Percentiles rank a stretch among this genome's conserved stretches.
phyloP scores from a whole-genome alignment of 1,139 yeast genomes.

The Suhomyces maxii region DNA sequence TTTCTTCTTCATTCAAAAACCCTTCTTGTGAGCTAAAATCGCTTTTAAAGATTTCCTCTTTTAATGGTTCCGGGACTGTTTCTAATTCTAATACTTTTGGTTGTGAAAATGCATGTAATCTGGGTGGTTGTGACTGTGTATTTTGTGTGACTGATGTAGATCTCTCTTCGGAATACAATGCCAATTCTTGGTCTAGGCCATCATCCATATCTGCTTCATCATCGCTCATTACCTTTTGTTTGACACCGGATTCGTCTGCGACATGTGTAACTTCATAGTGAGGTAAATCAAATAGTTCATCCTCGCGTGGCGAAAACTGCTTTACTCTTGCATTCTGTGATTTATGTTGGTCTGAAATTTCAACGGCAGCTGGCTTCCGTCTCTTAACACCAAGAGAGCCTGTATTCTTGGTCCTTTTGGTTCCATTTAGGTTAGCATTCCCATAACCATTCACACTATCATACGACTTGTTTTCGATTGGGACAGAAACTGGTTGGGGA shows the following conservation, averaged over 20 bases:
- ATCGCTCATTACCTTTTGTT: not conserved
- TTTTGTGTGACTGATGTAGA: not conserved
- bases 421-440: not conserved
- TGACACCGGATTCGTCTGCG: not conserved
- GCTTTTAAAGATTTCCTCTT: slow-evolving; percentile 11
- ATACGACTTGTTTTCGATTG: not conserved
- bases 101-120: not conserved
- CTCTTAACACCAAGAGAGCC: slow-evolving; percentile 1
- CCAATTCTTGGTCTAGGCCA: slow-evolving; percentile 29
- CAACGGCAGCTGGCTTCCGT: not conserved
- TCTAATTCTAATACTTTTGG: not conserved
- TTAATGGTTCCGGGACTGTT: not conserved
- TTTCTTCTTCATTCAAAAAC: slow-evolving; percentile 28
- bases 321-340: not conserved
- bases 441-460: not conserved
- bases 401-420: not conserved
- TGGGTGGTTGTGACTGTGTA: not conserved
- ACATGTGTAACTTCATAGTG: slow-evolving; percentile 5
- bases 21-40: slow-evolving; percentile 26
- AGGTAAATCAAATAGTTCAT: slow-evolving; percentile 2
- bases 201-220: slow-evolving; percentile 28
- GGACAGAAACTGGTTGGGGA: too few relatives aligned
- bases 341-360: slow-evolving; percentile 1
- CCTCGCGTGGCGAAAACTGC: not conserved
- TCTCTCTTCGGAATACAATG: slow-evolving; percentile 8